A percentile compares a stretch with the other conserved stretches of the same genome.
These are phyloP conservation scores for Amborella trichopoda DNA, from an alignment of 164 flowering plant genomes.

Conservation along the genomic window DNA sequence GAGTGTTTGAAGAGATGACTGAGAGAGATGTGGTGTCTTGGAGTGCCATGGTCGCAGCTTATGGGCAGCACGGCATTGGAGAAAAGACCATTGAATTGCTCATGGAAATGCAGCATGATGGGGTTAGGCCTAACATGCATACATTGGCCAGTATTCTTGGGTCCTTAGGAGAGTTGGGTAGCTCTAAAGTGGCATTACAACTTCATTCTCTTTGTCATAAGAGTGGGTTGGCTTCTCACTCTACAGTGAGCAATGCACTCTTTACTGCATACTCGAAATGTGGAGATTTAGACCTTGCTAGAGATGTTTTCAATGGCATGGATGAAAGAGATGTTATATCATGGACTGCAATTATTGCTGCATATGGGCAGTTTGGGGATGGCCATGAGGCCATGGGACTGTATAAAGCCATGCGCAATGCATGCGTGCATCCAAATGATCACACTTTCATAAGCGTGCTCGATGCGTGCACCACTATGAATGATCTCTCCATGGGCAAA, in stretches of 20 bases:
- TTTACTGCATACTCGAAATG: background rate
- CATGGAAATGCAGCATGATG: background rate
- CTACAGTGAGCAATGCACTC: background rate
- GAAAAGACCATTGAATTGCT: constrained; percentile 5
- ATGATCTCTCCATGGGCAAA: constrained; percentile 2
- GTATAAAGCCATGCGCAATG: constrained; percentile 7
- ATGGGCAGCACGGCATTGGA: background rate
- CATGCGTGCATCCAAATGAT: constrained; percentile 7
- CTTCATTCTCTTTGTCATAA: background rate
- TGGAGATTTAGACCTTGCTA: background rate
- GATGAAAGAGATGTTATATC: constrained; percentile 4
- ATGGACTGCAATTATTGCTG: constrained; percentile 7
- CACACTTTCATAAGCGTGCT: constrained; percentile 6
- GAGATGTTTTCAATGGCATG: constrained; percentile 6
- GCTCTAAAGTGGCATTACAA: too few relatives aligned
- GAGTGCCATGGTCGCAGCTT: constrained; percentile 10
- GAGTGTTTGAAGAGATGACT: constrained; percentile 11
- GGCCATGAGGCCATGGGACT: constrained; percentile 1
- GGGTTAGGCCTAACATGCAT: background rate
- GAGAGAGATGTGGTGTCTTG: constrained; percentile 10
- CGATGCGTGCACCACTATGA: constrained; percentile 3
- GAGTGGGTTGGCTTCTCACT: background rate
- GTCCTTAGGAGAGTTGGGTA: background rate
- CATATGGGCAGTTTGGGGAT: constrained; percentile 11
- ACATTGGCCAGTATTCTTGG: constrained; percentile 1